Base-by-base conservation (phyloP, 2,329 filamentous ascomycete species). In the Didymella sp. region DNA sequence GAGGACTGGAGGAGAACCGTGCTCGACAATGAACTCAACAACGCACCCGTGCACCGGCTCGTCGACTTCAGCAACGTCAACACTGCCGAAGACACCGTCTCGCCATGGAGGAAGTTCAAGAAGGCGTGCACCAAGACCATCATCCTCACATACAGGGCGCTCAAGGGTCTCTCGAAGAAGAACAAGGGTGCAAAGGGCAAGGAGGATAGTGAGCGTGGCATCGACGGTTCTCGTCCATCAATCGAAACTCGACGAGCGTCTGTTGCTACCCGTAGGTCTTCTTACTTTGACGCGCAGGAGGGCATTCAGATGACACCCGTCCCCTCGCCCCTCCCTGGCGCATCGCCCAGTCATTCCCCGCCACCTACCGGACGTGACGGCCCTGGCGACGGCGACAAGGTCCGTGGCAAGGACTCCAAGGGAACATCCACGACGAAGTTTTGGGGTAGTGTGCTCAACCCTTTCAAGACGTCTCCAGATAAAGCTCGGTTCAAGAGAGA, bases 291-390 rank as follows among this genome's bases (percentile, higher is more conserved):
- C 1, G 81, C 82, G 19, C 80, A 73, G 37, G 74, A 81, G 56
- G 90, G 90, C 24, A 96, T 99, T 51, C 92, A 94, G 71, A 96
- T 99, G 93, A 98, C 93, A 0, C 93, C 94, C 0, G 93, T 99
- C 17, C 88, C 90, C 2, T 97, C 93, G 2, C 92, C 92, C 5
- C 80, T 87, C 1, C 88, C 88, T 1, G 82, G 82, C 31, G 68
- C 73, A 33, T 72, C 69, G 6, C 71, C 72, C 8, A 60, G 59
- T 13, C 66, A 70, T 21, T 72, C 70, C 11, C 66, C 65, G 9
- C 59, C 60, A 19, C 62, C 62, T 62, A 72, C 69, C 53, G 74
- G 44, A 56, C 66, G 58, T 58, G 64, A 58, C 59, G 64, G 62
- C 4, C 69, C 64, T 1, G 64, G 68, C 25, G 67, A 70, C 37